Conservation (phyloP, 2,329 filamentous ascomycete species). For the Fusarium bulbicola region DNA sequence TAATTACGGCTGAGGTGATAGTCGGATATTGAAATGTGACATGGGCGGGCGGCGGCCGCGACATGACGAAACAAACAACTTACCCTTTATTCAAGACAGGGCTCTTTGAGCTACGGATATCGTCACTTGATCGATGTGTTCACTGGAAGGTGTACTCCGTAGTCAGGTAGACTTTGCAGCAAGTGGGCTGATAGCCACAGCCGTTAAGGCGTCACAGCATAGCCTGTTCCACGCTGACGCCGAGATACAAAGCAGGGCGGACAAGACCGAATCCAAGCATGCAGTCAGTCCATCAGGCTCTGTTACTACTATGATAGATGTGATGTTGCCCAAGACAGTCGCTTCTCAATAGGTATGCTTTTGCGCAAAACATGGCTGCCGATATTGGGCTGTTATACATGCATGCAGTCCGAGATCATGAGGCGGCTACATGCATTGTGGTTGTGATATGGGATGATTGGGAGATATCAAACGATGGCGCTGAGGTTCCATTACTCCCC, state of each 20-base stretch:
- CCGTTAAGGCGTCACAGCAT: background rate
- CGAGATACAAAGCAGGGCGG: slow-evolving; percentile 20
- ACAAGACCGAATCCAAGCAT: slow-evolving; percentile 11
- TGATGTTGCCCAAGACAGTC: slow-evolving; percentile 6
- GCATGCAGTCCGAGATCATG: slow-evolving; percentile 21
- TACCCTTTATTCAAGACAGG: background rate
- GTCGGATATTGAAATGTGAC: slow-evolving; percentile 7
- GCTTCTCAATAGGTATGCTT: background rate
- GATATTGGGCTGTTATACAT: slow-evolving; percentile 29
- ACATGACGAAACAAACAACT: background rate
- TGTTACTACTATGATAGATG: background rate
- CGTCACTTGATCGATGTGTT: background rate
- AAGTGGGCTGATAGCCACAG: slow-evolving; percentile 17
- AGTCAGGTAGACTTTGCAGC: slow-evolving; percentile 4
- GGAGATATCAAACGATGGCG: slow-evolving; percentile 22
- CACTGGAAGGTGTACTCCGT: background rate
- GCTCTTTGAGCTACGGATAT: background rate
- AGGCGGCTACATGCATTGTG: slow-evolving; percentile 30
- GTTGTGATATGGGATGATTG: slow-evolving; percentile 29
- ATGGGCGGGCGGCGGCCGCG: background rate
- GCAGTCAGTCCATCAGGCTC: slow-evolving; percentile 22
- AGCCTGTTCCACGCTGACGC: background rate
- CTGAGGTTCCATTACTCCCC: slow-evolving; percentile 12
- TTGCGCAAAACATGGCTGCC: slow-evolving; percentile 15
- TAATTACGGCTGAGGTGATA: slow-evolving; percentile 17